Conservation (phyloP, 805 yeast species). For the Cyberlindnera samutprakarnensis region DNA sequence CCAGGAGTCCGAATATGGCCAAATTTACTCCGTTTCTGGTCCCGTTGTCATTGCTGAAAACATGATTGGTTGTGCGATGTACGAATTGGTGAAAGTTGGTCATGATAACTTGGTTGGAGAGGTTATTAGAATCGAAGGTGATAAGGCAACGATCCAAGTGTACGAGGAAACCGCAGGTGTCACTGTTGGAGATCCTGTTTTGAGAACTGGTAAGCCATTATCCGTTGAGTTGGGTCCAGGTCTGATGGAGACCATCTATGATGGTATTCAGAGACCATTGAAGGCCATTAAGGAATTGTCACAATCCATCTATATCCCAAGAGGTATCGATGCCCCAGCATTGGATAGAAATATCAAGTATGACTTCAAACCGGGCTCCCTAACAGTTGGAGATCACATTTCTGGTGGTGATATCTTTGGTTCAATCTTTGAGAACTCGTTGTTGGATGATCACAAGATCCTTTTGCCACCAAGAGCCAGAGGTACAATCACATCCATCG, state of each 20-base stretch:
- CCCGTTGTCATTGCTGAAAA: slow-evolving; percentile 97
- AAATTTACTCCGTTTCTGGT: slow-evolving; percentile 92
- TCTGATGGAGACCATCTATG: slow-evolving; percentile 97
- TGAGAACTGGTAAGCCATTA: slow-evolving; percentile 97
- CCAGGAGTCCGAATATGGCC: slow-evolving; percentile 77
- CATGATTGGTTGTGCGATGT: slow-evolving; percentile 99
- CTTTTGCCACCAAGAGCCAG: slow-evolving; percentile 96
- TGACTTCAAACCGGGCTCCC: slow-evolving; percentile 74
- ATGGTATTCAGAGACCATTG: slow-evolving; percentile 99
- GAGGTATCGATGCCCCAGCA: slow-evolving; percentile 98
- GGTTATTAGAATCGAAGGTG: slow-evolving; percentile 93
- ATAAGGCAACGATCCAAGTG: slow-evolving; percentile 97
- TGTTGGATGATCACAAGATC: slow-evolving; percentile 87
- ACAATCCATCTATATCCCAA: slow-evolving; percentile 93
- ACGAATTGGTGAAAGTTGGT: slow-evolving; percentile 96
- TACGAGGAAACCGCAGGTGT: slow-evolving; percentile 99
- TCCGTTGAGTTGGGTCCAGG: slow-evolving; percentile 99
- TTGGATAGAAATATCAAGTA: slow-evolving; percentile 73
- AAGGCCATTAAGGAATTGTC: slow-evolving; percentile 84
- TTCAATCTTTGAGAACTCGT: slow-evolving; percentile 86
- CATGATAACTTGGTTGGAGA: slow-evolving; percentile 97
- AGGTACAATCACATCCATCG: slow-evolving; percentile 90
- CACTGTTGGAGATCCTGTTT: slow-evolving; percentile 97
- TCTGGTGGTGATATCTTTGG: slow-evolving; percentile 98
- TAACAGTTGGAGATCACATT: slow-evolving; percentile 93